A percentile compares a stretch with the other conserved stretches of the same genome.
phyloP scores from a whole-genome alignment of 2,329 filamentous ascomycete species.

The Aspergillus bombycis region DNA sequence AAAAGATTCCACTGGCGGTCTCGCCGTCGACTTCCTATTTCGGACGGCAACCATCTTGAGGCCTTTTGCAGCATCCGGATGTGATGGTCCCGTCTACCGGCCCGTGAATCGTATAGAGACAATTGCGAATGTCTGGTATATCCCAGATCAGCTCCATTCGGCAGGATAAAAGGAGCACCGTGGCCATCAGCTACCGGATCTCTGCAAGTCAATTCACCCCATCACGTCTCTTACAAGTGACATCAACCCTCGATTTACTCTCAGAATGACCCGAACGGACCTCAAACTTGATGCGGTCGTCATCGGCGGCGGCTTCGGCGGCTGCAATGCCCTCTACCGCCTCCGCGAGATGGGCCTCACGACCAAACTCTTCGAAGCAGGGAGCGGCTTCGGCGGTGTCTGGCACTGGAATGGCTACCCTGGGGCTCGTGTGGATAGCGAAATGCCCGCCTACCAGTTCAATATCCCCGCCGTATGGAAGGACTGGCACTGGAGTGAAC shows the following conservation, averaged over 20 bases:
- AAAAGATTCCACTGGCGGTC: not conserved
- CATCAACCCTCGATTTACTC: not conserved
- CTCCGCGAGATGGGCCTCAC: slow-evolving; percentile 43
- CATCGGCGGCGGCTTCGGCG: slow-evolving; percentile 46
- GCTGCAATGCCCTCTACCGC: slow-evolving; percentile 40
- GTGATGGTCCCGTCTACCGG: not conserved
- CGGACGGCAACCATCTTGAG: not conserved
- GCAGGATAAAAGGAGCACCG: not conserved
- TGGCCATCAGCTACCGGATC: not conserved
- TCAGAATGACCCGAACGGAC: not conserved
- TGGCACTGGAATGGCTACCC: slow-evolving; percentile 53
- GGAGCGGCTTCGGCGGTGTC: slow-evolving; percentile 42
- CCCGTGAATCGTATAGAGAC: not conserved
- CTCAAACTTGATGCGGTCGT: slow-evolving; percentile 40
- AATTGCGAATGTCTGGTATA: not conserved
- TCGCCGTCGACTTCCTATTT: not conserved
- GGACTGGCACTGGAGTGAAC: slow-evolving; percentile 48
- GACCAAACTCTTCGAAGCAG: slow-evolving; percentile 44
- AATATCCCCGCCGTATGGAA: slow-evolving; percentile 53
- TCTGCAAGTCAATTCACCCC: not conserved
- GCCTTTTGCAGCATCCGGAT: not conserved
- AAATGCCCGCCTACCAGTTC: slow-evolving; percentile 58
- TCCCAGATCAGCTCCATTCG: too few species aligned
- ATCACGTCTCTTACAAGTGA: not conserved
- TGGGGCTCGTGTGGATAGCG: slow-evolving; percentile 49